These are phyloP conservation scores for Laguncularia racemosa DNA, from an alignment of 345 rosid species.

Conservation along the genomic window DNA sequence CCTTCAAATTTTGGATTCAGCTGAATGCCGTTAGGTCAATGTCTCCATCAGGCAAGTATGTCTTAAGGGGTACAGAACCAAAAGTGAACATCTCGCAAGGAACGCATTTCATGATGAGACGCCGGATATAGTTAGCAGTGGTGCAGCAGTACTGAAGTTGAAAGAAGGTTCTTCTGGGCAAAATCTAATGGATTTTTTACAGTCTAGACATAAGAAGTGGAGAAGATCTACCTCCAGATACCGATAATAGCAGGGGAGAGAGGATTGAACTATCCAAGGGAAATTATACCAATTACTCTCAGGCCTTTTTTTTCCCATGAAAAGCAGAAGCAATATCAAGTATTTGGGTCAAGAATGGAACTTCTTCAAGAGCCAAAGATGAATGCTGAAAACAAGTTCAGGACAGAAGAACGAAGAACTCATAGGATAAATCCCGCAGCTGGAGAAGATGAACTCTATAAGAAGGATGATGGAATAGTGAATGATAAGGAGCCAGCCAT, in stretches of 20 bases:
- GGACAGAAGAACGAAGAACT: conserved; percentile 23
- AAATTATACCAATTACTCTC: conserved; percentile 19
- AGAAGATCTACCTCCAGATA: too few species aligned
- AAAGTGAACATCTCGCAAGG: conserved; percentile 81
- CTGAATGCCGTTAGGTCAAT: conserved; percentile 85
- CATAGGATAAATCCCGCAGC: conserved; percentile 28
- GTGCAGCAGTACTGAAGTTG: too few species aligned
- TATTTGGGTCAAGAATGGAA: conserved; percentile 22
- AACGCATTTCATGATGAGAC: conserved; percentile 72
- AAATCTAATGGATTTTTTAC: too few species aligned
- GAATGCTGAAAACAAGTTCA: conserved; percentile 33
- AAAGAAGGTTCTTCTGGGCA: too few species aligned
- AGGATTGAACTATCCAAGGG: conserved; percentile 29
- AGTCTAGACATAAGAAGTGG: too few species aligned
- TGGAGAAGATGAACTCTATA: conserved; percentile 39
- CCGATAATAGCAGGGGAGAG: conserved; percentile 45
- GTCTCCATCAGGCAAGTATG: conserved; percentile 99
- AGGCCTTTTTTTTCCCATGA: conserved; percentile 21
- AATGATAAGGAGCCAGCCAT: conserved; percentile 28
- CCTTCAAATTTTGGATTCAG: conserved; percentile 54
- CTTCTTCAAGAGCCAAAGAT: conserved; percentile 19
- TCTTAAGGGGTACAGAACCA: conserved; percentile 98
- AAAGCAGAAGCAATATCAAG: conserved; percentile 15
- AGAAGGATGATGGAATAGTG: conserved; percentile 40
- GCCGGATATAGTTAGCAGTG: conserved; percentile 67